Evolutionary conservation across 176 grass and related monocot genomes (phyloP), one percentile per base, ranked within the genome.

Genomic region (Microstegium vimineum): DNA sequence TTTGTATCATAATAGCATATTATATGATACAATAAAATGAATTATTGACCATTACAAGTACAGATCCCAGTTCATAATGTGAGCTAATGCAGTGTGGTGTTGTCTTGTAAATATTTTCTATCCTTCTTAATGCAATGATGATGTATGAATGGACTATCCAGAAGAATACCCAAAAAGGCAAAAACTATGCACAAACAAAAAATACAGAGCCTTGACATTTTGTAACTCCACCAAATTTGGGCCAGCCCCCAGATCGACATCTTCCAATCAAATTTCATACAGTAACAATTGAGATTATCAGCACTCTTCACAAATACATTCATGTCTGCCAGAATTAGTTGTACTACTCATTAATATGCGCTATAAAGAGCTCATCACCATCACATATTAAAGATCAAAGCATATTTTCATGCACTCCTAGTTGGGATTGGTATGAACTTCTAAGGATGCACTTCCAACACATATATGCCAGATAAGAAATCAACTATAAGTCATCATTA

Each of bases 141-240:
- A 71, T 62, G 64, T 36, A 64, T 6, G 8, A 77, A 70, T 52
- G 5, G 33, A 69, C 49, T 69, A 66, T 61, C 62, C 38, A 61
- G 69, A 75, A 69, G 26, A 70, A 4, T 69, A 52, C 18, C 17
- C 41, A 25, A 60, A n/a, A n/a, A n/a, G n/a, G n/a, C n/a, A n/a
- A n/a, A 75, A 15, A 10, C 13, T 63, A 72, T 81, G 62, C 28
- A 59, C 32, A 77, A 12, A 43, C 6, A 56, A 33, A 77, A 25
- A 3, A 75, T 63, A 35, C 18, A 80, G 59, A 80, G 7, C 35
- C 49, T 85, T 80, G 14, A 70, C 59, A 80, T 68, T 69, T 69
- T 23, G 25, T 38, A 27, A 38, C 10, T 22, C 18, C 40, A 38
- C n/a, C n/a, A 70, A 68, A 70, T 37, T 51, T 8, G n/a, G 49